phyloP scores from a whole-genome alignment of 495 filamentous ascomycete species.

The Penicillium mononematosum region DNA sequence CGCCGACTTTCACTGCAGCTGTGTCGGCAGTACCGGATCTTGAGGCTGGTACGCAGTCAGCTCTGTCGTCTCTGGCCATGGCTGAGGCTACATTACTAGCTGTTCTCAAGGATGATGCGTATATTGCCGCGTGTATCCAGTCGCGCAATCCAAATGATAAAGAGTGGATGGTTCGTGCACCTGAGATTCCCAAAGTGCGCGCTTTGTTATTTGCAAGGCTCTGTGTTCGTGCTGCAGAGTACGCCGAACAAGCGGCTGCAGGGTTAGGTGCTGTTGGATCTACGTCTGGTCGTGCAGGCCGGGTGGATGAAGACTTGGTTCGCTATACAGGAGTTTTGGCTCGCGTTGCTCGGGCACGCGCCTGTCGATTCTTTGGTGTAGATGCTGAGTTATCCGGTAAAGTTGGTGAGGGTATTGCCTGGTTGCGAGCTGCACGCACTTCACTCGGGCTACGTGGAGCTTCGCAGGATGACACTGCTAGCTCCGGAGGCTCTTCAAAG shows the following conservation, averaged over 20 bases:
- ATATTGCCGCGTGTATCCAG: constrained; percentile 73
- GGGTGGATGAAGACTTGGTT: constrained; percentile 58
- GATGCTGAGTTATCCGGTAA: constrained; percentile 81
- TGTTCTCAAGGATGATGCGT: constrained; percentile 90
- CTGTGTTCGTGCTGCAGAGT: constrained; percentile 67
- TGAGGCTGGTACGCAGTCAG: constrained; percentile 60
- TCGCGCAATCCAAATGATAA: constrained; percentile 73
- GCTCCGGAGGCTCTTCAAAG: constrained; percentile 36
- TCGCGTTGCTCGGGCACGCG: constrained; percentile 71
- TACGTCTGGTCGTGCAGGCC: constrained; percentile 18
- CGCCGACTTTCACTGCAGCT: constrained; percentile 25
- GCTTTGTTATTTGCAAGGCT: constrained; percentile 83
- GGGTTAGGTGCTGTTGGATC: constrained; percentile 44
- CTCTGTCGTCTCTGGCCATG: constrained; percentile 69
- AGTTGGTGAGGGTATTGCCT: constrained; percentile 78
- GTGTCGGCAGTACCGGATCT: constrained; percentile 54
- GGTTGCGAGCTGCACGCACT: constrained; percentile 70
- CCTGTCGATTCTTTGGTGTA: constrained; percentile 85
- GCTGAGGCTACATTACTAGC: constrained; percentile 88
- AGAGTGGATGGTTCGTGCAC: constrained; percentile 90
- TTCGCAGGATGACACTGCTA: constrained; percentile 19
- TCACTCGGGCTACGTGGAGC: constrained; percentile 59
- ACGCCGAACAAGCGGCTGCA: constrained; percentile 51
- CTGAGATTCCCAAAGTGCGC: constrained; percentile 82
- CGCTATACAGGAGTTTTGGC: constrained; percentile 73